phyloP scores from a whole-genome alignment of 2,329 filamentous ascomycete species.

The Pyrenophora teres region DNA sequence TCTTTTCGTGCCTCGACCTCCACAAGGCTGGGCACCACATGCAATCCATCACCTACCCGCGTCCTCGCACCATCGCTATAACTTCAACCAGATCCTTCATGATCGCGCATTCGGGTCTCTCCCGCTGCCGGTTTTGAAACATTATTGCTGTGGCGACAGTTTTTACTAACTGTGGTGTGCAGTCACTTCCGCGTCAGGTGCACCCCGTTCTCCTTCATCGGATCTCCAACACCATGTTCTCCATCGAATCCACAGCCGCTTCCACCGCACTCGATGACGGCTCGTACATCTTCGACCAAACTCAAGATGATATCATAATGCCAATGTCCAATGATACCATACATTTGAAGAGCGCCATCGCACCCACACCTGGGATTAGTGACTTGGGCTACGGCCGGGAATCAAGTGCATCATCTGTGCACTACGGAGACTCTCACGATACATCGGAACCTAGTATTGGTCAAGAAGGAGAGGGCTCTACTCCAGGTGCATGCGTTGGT shows the following conservation, averaged over 20 bases:
- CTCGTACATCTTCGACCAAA: constrained; percentile 42
- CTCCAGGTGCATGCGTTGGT: constrained; percentile 36
- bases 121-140: constrained; percentile 16
- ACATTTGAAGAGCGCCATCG: constrained; percentile 40
- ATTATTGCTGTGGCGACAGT: constrained; percentile 29
- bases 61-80: constrained; percentile 34
- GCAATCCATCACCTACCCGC: constrained; percentile 24
- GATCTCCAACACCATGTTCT: constrained; percentile 39
- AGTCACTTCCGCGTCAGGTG: constrained; percentile 36
- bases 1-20: constrained; percentile 37
- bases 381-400: constrained; percentile 46
- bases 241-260: constrained; percentile 41
- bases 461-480: constrained; percentile 41
- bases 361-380: constrained; percentile 42
- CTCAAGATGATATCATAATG: constrained; percentile 39
- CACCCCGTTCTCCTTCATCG: constrained; percentile 28
- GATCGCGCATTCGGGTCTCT: constrained; percentile 21
- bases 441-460: constrained; percentile 42
- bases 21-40: constrained; percentile 14
- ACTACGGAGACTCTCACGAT: constrained; percentile 45
- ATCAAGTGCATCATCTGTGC: constrained; percentile 48
- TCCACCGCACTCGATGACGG: constrained; percentile 42
- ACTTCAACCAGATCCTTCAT: constrained; percentile 37
- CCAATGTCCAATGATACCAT: constrained; percentile 41
- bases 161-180: constrained; percentile 20